A percentile compares a stretch with the other conserved stretches of the same genome.
phyloP scores from a whole-genome alignment of 371 early-diverging fungal genomes.

The Coemansia sp. region DNA sequence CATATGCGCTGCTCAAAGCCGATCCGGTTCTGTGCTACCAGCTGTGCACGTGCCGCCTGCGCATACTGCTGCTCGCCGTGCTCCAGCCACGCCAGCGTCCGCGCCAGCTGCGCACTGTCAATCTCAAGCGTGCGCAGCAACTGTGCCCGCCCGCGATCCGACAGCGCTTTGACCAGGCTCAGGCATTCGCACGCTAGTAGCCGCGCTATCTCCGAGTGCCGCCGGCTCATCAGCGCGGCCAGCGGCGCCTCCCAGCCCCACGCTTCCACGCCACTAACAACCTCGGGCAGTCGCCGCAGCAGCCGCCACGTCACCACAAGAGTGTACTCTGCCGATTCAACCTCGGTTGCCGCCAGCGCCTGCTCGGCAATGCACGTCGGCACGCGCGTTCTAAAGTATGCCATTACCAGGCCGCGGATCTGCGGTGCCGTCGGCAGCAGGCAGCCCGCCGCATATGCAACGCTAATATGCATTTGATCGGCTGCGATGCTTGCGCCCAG shows the following conservation, averaged over 20 bases:
- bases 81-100: constrained; percentile 23
- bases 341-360: not conserved
- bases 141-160: constrained; percentile 23
- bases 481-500: constrained; percentile 24
- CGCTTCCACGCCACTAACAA: constrained; percentile 52
- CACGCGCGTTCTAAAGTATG: constrained; percentile 14
- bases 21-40: constrained; percentile 8
- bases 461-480: constrained; percentile 12
- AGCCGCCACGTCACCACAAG: constrained; percentile 62
- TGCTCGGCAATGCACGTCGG: constrained; percentile 10
- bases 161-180: constrained; percentile 10
- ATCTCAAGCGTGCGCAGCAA: constrained; percentile 8
- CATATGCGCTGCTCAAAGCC: constrained; percentile 8
- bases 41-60: constrained; percentile 6
- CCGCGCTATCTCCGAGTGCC: constrained; percentile 2
- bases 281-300: constrained; percentile 59
- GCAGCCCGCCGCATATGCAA: constrained; percentile 60
- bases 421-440: constrained; percentile 75
- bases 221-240: constrained; percentile 23
- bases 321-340: not conserved
- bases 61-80: constrained; percentile 22
- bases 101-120: constrained; percentile 4
- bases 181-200: constrained; percentile 38
- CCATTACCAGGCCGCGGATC: constrained; percentile 54
- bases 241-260: constrained; percentile 51